These are phyloP conservation scores for Cryphonectria nitschkei DNA, from an alignment of 2,329 filamentous ascomycete genomes.

Conservation along the genomic window DNA sequence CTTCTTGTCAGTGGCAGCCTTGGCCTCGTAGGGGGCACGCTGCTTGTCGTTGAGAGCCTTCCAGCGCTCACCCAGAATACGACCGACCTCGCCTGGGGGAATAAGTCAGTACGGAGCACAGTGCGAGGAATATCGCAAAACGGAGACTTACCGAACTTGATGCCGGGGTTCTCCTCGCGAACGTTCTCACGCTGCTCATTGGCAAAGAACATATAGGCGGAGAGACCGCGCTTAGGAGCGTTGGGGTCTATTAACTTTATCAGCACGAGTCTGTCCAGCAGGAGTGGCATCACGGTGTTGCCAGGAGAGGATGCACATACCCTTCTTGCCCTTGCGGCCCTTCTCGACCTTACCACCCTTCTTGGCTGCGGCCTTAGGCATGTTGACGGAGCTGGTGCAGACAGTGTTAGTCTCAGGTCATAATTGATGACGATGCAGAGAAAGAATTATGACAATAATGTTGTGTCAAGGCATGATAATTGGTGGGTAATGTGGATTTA, in stretches of 20 bases:
- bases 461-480: neutral
- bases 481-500: neutral
- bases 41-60: constrained; percentile 95
- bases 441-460: neutral
- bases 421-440: neutral
- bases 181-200: constrained; percentile 99
- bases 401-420: constrained; percentile 35
- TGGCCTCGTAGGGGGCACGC: constrained; percentile 91
- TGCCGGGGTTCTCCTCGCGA: constrained; percentile 96
- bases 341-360: constrained; percentile 57
- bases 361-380: constrained; percentile 64
- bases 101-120: constrained; percentile 29
- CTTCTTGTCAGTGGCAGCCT: constrained; percentile 98
- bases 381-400: constrained; percentile 45
- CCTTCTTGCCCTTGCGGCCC: constrained; percentile 61
- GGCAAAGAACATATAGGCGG: constrained; percentile 99
- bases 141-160: constrained; percentile 77
- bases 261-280: constrained; percentile 15
- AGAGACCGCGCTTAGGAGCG: constrained; percentile 98
- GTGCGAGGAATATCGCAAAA: neutral
- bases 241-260: constrained; percentile 73
- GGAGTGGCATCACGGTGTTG: neutral
- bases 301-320: constrained; percentile 43
- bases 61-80: constrained; percentile 97
- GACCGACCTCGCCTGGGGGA: constrained; percentile 83